Percentiles rank a stretch among this genome's conserved stretches.
Evolutionary conservation across 192 early-diverging fungal species (phyloP).

Genomic region (Helicostylum pulchrum): DNA sequence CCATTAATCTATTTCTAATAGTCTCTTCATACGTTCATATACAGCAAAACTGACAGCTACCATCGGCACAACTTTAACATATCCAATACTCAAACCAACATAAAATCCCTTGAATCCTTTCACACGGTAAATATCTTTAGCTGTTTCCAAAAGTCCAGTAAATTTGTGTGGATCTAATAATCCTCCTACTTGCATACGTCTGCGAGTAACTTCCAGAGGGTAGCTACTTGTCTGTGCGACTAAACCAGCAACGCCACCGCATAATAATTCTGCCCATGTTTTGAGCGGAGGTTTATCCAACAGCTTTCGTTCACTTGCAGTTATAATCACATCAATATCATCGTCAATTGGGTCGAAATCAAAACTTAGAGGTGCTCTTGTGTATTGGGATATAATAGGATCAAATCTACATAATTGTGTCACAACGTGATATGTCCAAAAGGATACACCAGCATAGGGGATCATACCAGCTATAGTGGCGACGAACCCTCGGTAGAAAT

Average conservation of each 20-base stretch:
- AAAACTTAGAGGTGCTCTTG: slow-evolving; percentile 23
- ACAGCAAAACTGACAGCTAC: slow-evolving; percentile 83
- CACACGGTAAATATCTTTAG: slow-evolving; percentile 57
- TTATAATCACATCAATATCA: slow-evolving; percentile 4
- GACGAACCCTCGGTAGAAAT: slow-evolving; percentile 93
- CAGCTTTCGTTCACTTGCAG: slow-evolving; percentile 13
- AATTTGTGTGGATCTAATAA: slow-evolving; percentile 47
- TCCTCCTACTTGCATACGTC: slow-evolving; percentile 83
- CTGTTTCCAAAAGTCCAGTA: slow-evolving; percentile 54
- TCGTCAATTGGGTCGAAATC: slow-evolving; percentile 24
- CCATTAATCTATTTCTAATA: slow-evolving; percentile 47
- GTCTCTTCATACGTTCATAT: slow-evolving; percentile 78
- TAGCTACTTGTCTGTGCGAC: slow-evolving; percentile 86
- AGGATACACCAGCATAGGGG: slow-evolving; percentile 95
- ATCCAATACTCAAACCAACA: slow-evolving; percentile 95
- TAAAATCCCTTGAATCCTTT: slow-evolving; percentile 86
- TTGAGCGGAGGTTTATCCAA: slow-evolving; percentile 49
- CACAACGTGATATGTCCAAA: slow-evolving; percentile 81
- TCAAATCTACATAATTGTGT: slow-evolving; percentile 56
- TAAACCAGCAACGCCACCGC: slow-evolving; percentile 84
- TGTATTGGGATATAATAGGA: slow-evolving; percentile 34
- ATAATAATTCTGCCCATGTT: slow-evolving; percentile 73
- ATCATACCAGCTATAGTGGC: slow-evolving; percentile 90
- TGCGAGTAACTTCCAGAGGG: slow-evolving; percentile 81
- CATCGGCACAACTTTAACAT: slow-evolving; percentile 94